A percentile compares a stretch with the other conserved stretches of the same genome.
Evolutionary conservation across 352 stramenopile genomes (phyloP).

Genomic region (Phytophthora pinifolia): DNA sequence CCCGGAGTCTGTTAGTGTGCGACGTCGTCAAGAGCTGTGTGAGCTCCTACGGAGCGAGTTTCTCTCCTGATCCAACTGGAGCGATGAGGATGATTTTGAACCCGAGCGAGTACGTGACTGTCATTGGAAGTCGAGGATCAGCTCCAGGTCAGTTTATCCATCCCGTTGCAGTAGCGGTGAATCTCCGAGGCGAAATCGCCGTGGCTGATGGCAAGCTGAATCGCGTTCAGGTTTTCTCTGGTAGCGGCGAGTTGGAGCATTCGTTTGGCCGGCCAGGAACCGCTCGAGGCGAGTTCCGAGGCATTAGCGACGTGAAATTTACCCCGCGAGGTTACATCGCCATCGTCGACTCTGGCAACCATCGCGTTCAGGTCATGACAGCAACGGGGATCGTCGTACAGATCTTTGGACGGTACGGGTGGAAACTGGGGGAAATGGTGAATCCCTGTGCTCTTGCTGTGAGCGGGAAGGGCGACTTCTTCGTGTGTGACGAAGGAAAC

Average conservation of each 20-base stretch:
- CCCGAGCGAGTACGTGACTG: not conserved
- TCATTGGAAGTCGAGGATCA: slow-evolving; percentile 41
- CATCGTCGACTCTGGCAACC: slow-evolving; percentile 55
- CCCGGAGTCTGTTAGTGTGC: slow-evolving; percentile 47
- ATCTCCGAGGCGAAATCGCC: slow-evolving; percentile 47
- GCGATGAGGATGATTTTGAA: slow-evolving; percentile 17
- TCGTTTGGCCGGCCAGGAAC: slow-evolving; percentile 49
- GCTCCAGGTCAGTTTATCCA: slow-evolving; percentile 46
- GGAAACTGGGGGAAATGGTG: slow-evolving; percentile 30
- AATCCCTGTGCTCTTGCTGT: slow-evolving; percentile 43
- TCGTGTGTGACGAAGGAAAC: slow-evolving; percentile 63
- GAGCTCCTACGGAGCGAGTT: slow-evolving; percentile 25
- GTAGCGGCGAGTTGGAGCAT: slow-evolving; percentile 43
- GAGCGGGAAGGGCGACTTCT: slow-evolving; percentile 45
- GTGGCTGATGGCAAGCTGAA: slow-evolving; percentile 59
- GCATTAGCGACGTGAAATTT: slow-evolving; percentile 53
- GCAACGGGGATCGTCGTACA: slow-evolving; percentile 40
- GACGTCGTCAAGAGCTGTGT: slow-evolving; percentile 44
- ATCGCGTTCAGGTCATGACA: slow-evolving; percentile 59
- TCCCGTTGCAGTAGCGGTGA: slow-evolving; percentile 57
- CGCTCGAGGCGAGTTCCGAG: slow-evolving; percentile 47
- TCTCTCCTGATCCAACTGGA: slow-evolving; percentile 19
- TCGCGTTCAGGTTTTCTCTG: slow-evolving; percentile 58
- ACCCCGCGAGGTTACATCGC: slow-evolving; percentile 49
- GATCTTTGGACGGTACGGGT: slow-evolving; percentile 40